Evolutionary conservation across 805 yeast genomes (phyloP).

Genomic region (Saccharomycopsis sp.): DNA sequence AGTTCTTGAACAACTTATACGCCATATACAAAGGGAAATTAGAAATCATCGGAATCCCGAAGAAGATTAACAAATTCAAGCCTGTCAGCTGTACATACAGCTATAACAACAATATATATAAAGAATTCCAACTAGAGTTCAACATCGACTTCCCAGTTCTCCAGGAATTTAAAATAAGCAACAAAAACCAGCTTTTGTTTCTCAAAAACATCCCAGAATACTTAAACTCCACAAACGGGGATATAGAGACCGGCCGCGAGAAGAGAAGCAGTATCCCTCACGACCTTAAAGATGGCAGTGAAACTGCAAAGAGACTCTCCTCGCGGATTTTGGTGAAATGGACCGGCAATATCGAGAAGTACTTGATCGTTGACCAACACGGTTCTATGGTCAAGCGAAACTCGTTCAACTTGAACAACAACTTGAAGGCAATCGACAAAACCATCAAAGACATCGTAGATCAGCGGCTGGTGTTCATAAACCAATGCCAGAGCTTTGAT

Average conservation of each 20-base stretch:
- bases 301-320: conserved; percentile 37
- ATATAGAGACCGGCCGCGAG: neutral
- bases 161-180: neutral
- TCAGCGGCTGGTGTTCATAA: neutral
- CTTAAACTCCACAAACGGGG: neutral
- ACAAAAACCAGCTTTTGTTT: neutral
- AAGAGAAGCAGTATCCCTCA: conserved; percentile 14
- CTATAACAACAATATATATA: neutral
- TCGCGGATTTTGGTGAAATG: neutral
- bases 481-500: neutral
- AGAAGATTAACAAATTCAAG: neutral
- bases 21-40: neutral
- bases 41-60: neutral
- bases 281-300: conserved; percentile 50
- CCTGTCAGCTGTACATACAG: neutral
- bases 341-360: neutral
- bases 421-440: neutral
- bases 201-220: neutral
- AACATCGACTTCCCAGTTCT: neutral
- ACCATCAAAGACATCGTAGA: neutral
- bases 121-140: neutral
- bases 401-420: neutral
- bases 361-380: neutral
- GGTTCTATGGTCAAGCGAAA: neutral
- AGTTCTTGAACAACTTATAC: neutral